These are phyloP conservation scores for Backusella westeae DNA, from an alignment of 192 early-diverging fungal species.

Conservation along the genomic window DNA sequence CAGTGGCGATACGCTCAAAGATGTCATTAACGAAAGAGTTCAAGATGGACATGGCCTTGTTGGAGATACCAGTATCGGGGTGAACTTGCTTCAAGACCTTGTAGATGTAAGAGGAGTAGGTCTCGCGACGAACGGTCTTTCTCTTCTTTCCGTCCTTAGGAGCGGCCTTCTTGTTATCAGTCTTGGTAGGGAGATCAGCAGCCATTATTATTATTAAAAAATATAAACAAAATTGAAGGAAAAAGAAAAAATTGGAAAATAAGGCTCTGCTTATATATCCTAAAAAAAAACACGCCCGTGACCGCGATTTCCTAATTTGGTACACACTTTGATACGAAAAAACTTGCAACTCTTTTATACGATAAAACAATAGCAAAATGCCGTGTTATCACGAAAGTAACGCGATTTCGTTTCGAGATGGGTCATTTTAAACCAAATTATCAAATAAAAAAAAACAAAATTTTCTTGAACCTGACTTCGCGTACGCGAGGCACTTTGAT, in stretches of 20 bases:
- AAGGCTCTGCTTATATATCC: background rate
- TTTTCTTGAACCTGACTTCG: background rate
- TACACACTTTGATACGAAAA: background rate
- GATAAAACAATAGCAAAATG: background rate
- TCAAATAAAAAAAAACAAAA: slow-evolving; percentile 8
- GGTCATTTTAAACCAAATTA: background rate
- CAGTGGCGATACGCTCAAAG: slow-evolving; percentile 85
- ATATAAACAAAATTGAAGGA: background rate
- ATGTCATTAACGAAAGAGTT: slow-evolving; percentile 98
- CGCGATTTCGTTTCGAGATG: slow-evolving; percentile 17
- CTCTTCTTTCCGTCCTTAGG: slow-evolving; percentile 75
- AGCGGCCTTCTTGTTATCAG: slow-evolving; percentile 52
- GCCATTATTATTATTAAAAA: slow-evolving; percentile 31
- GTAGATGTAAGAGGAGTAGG: slow-evolving; percentile 96
- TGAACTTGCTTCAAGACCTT: slow-evolving; percentile 97
- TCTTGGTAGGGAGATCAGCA: slow-evolving; percentile 9
- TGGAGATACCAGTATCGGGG: slow-evolving; percentile 95
- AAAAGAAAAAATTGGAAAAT: slow-evolving; percentile 26
- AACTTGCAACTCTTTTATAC: background rate
- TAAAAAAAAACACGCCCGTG: background rate
- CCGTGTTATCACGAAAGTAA: slow-evolving; percentile 23
- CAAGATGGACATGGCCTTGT: slow-evolving; percentile 97
- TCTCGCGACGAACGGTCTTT: slow-evolving; percentile 80
- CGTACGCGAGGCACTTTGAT: background rate
- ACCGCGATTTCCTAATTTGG: background rate